A percentile compares a stretch with the other conserved stretches of the same genome.
Evolutionary conservation across 2,329 filamentous ascomycete species (phyloP).

Genomic region (Scedosporium boydii): DNA sequence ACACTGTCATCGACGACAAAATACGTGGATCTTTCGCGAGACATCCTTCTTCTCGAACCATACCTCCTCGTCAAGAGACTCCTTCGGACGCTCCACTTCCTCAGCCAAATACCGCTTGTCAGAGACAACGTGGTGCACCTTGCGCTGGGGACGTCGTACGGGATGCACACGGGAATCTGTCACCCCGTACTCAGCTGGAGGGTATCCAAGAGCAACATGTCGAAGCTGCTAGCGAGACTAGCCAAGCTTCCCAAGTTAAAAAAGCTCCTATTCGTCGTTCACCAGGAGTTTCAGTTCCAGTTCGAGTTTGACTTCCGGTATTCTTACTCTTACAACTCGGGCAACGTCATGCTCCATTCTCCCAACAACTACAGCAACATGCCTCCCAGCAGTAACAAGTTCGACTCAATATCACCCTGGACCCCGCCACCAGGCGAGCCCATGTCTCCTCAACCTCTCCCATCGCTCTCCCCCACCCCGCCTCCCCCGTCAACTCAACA

Average conservation of each 20-base stretch:
- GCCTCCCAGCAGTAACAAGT: background rate
- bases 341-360: conserved; percentile 9
- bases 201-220: conserved; percentile 32
- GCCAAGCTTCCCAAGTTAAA: conserved; percentile 29
- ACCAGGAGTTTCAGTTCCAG: conserved; percentile 37
- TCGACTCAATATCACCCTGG: background rate
- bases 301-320: conserved; percentile 29
- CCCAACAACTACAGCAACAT: conserved; percentile 2
- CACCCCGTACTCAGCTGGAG: conserved; percentile 36
- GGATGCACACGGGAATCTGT: conserved; percentile 32
- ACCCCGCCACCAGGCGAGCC: background rate
- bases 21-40: conserved; percentile 33
- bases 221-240: conserved; percentile 29
- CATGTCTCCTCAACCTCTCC: background rate
- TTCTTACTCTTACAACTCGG: conserved; percentile 13
- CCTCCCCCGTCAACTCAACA: background rate
- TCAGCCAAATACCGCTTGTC: conserved; percentile 34
- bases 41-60: conserved; percentile 36
- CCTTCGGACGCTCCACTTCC: conserved; percentile 33
- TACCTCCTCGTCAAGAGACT: conserved; percentile 37
- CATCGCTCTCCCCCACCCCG: conserved; percentile 5
- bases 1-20: conserved; percentile 35
- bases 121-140: conserved; percentile 29
- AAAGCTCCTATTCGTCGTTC: conserved; percentile 33
- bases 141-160: conserved; percentile 37